phyloP scores from a whole-genome alignment of 345 rosid genomes.

The Melastoma malabathricum region DNA sequence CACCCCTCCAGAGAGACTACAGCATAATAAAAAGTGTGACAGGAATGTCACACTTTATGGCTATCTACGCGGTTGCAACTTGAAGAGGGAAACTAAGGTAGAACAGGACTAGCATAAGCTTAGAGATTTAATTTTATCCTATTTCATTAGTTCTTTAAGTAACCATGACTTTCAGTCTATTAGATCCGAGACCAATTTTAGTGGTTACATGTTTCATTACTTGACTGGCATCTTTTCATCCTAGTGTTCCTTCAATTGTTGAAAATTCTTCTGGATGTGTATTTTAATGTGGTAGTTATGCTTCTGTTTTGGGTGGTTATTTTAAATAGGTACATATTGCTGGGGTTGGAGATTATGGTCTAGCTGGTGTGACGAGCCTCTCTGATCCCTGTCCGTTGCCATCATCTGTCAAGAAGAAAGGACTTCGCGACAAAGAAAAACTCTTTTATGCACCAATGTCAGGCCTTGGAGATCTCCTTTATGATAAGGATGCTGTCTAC shows the following conservation, averaged over 20 bases:
- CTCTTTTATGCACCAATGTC: constrained; percentile 97
- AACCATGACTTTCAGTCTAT: too few relatives aligned
- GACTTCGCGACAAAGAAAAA: constrained; percentile 80
- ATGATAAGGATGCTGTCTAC: constrained; percentile 97
- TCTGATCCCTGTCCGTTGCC: constrained; percentile 96
- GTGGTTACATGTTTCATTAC: too few relatives aligned
- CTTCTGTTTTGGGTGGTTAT: background rate
- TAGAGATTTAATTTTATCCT: too few relatives aligned
- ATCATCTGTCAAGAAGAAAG: constrained; percentile 78
- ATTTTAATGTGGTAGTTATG: background rate
- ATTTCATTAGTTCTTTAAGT: too few relatives aligned
- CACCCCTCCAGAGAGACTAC: constrained; percentile 73
- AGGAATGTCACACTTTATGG: constrained; percentile 80
- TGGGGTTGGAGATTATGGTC: constrained; percentile 86
- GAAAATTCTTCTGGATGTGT: background rate
- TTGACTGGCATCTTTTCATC: too few relatives aligned
- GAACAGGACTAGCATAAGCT: background rate
- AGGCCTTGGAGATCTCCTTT: constrained; percentile 85
- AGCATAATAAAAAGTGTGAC: constrained; percentile 60
- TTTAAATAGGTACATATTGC: constrained; percentile 75
- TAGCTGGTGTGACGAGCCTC: constrained; percentile 69
- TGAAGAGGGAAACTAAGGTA: constrained; percentile 86
- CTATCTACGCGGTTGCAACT: constrained; percentile 87
- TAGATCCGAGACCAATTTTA: too few relatives aligned
- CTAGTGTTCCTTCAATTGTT: too few relatives aligned